Base-by-base conservation (phyloP, 768 basidiomycete species). In the Termitomyces sp. region DNA sequence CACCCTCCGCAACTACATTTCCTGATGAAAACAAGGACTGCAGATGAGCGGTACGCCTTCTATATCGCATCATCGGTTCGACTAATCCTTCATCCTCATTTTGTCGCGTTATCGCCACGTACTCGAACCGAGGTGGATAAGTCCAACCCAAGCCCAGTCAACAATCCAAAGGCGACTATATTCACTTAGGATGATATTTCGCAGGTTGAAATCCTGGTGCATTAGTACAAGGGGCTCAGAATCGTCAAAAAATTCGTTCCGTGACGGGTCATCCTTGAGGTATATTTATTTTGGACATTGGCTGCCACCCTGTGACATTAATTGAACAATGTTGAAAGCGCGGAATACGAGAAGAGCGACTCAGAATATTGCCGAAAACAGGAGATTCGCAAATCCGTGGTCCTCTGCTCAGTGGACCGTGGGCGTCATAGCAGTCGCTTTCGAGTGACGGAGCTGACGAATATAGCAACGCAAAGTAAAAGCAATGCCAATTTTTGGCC, bases 391-490 rank as follows among this genome's bases (percentile, higher is more conserved):
- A 50, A 5, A 9, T 5, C 11, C 17, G 31, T 17, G 46, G 29
- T 17, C 23, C 31, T 6, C 6, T 31, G 11, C 31, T 49, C 9
- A 34, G 4, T 5, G 51, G 51, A 35, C 51, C 51, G 1, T 17
- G 51, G 2, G 51, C 5, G 54, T 27, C 23, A 56, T 49, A 14
- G 38, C n/a, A 46, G 53, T 60, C 4, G 53, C 40, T n/a, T 49
- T 37, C n/a, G 61, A 9, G 10, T 56, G 42, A 43, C 57, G 62
- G n/a, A 67, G 61, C 37, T 64, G 64, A 37, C 59, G 57, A 23
- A 69, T 34, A 38, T 68, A 65, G 19, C 62, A 40, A n/a, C 63
- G 63, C 19, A 68, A 43, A 1, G 60, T 64, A 21, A 61, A 63
- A 12, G 63, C 65, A 38, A 67, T 56, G n/a, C 47, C 9, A 12